Base-by-base conservation (phyloP, 1,284 basidiomycete genomes). In the Athelia sp. region DNA sequence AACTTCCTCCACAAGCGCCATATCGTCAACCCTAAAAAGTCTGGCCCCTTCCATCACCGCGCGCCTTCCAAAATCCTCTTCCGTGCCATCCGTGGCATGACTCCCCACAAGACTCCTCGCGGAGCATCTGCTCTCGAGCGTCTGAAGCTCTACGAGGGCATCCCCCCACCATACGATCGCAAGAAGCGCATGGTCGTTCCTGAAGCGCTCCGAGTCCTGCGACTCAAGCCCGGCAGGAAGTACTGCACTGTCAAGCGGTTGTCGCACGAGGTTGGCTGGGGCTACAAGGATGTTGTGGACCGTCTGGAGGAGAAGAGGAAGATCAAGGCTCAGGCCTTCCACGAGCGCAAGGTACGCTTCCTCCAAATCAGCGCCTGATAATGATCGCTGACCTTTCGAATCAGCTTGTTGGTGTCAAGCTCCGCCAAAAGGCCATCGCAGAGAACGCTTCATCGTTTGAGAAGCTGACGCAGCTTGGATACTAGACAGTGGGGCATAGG, bases 281-380 rank as follows among this genome's bases (percentile, higher is more conserved):
- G 93, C 58, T 97, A 99, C 87, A 96, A 95, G 80, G 96, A 98
- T 69, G 93, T 98, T 63, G 90, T 99, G 62, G 97, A 99, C 77
- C 93, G 94, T 73, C 87, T 99, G 67, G 97, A 99, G 83, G 97
- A 98, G 86, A 99, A 99, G 92, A 84, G 97, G 75, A 98, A 98
- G 86, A 91, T 98, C 73, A 99, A 99, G 82, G 90, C 93, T 56
- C 86, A 93, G 77, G 97, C 97, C 64, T 99, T 96, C 93, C 87
- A 95, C 74, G 95, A 98, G 80, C 93, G 96, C 84, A 98, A 98
- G 90, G 90, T 93, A 62, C 53, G 81, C 50, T 26, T 24, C 49
- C n/a, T 45, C 35, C n/a, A n/a, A n/a, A n/a, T n/a, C n/a, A n/a
- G n/a, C n/a, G 11, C 40, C 24, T 19, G 45, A 4, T 40, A 24